phyloP scores from a whole-genome alignment of 2,329 filamentous ascomycete species.

The Curvularia sp. region DNA sequence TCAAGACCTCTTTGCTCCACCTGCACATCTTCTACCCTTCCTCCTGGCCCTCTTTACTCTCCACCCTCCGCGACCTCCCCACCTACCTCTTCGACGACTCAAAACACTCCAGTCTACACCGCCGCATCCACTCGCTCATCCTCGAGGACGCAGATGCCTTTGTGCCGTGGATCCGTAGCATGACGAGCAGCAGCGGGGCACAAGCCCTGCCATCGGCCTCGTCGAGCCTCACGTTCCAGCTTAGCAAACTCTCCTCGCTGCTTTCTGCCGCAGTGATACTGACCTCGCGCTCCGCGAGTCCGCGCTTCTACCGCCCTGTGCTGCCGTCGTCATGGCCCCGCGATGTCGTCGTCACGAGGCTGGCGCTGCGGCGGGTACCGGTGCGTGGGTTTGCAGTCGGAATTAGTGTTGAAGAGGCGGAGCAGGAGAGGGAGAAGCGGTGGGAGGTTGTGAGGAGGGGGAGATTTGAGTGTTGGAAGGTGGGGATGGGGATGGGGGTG shows the following conservation, averaged over 20 bases:
- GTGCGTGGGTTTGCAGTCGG: conserved; percentile 49
- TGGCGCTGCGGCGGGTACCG: conserved; percentile 44
- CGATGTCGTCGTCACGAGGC: conserved; percentile 33
- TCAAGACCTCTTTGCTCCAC: conserved; percentile 58
- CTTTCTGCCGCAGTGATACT: conserved; percentile 25
- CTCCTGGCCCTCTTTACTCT: conserved; percentile 58
- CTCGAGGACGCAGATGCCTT: conserved; percentile 64
- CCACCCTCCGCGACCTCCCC: conserved; percentile 57
- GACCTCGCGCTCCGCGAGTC: conserved; percentile 22
- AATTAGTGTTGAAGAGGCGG: conserved; percentile 50
- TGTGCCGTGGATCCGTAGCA: conserved; percentile 21
- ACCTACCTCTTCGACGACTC: conserved; percentile 59
- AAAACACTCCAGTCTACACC: conserved; percentile 57
- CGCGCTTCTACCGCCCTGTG: conserved; percentile 20
- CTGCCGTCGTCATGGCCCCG: conserved; percentile 43
- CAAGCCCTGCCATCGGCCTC: conserved; percentile 28
- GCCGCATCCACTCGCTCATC: conserved; percentile 58
- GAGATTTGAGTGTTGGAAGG: conserved; percentile 46
- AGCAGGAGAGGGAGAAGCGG: conserved; percentile 43
- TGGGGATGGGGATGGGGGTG: conserved; percentile 5
- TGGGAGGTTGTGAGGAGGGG: conserved; percentile 48
- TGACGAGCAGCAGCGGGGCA: neutral
- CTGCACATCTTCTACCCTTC: conserved; percentile 66
- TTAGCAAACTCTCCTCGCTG: conserved; percentile 16
- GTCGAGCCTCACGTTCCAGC: conserved; percentile 17